Evolutionary conservation across 2,329 filamentous ascomycete species (phyloP), one percentile per base, ranked within the genome.

Genomic region (Cladosporium velox): DNA sequence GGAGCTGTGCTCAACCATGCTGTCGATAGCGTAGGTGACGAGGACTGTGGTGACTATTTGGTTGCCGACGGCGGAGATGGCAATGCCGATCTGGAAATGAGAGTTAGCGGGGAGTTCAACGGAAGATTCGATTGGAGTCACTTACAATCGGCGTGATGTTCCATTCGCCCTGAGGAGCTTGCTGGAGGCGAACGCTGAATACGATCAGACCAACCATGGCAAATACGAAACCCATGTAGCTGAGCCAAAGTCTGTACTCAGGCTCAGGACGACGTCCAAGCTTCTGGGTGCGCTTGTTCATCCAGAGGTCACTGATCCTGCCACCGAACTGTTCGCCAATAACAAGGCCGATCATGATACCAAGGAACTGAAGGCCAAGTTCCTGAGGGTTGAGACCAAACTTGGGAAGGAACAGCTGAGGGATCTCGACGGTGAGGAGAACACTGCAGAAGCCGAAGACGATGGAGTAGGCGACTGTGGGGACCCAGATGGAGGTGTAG

Each of bases 11-110:
- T 84, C 78, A 2, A 77, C 80, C 67, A 86, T 82, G 70, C 84
- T 86, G 69, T 88, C 87, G 0, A 89, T 83, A 0, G 85, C 83
- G 72, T 87, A 88, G 0, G 87, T 88, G 28, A 87, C 83, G 52
- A 87, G 72, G 2, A 88, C 83, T 0, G 87, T 88, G 0, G 86
- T 88, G 18, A 88, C 80, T 51, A 89, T 83, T 73, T 88, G 86
- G 67, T 87, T 87, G 0, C 87, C 86, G 5, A 80, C 83, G 0
- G 81, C 82, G 0, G 78, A 77, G 44, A 82, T 81, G 0, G 80
- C 85, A 52, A 80, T 77, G 57, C 80, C 73, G 51, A 81, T 24
- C 74, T 77, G 47, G 2, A 10, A 2, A 30, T 26, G 3, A 10
- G n/a, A 26, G 32, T 62, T 54, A 62, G 59, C 21, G 10, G 12